These are phyloP conservation scores for Neurospora sp. DNA, from an alignment of 495 filamentous ascomycete genomes.

Conservation along the genomic window DNA sequence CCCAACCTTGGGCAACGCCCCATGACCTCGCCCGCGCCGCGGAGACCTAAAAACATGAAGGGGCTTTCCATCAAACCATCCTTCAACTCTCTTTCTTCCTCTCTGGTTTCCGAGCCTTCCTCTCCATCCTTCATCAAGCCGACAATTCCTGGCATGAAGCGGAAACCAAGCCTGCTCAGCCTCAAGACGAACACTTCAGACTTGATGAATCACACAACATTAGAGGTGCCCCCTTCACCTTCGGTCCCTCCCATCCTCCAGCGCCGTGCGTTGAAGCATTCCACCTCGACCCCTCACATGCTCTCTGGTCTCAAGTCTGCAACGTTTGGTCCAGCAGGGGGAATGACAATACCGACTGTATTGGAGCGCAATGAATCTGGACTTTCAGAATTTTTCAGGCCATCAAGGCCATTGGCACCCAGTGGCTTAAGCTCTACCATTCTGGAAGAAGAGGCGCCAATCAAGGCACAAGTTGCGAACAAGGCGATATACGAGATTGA, in stretches of 20 bases:
- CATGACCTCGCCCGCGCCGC: conserved; percentile 59
- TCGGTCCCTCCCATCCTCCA: conserved; percentile 40
- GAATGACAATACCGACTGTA: conserved; percentile 43
- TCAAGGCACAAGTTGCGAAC: conserved; percentile 49
- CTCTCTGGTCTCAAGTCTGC: conserved; percentile 39
- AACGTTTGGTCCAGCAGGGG: conserved; percentile 41
- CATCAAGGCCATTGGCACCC: conserved; percentile 23
- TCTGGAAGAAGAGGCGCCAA: conserved; percentile 69
- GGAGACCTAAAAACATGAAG: conserved; percentile 82
- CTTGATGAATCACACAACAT: conserved; percentile 27
- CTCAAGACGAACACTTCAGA: conserved; percentile 47
- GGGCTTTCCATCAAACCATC: conserved; percentile 83
- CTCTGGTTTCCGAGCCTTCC: conserved; percentile 57
- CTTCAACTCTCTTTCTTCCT: conserved; percentile 32
- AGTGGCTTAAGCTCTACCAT: conserved; percentile 33
- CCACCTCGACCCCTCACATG: conserved; percentile 46
- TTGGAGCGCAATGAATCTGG: conserved; percentile 39
- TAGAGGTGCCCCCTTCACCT: conserved; percentile 36
- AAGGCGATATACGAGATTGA: conserved; percentile 41
- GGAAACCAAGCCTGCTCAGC: conserved; percentile 71
- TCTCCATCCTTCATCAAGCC: conserved; percentile 77
- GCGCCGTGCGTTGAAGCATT: conserved; percentile 44
- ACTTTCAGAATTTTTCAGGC: conserved; percentile 37
- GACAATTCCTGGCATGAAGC: conserved; percentile 52
- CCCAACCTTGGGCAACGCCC: conserved; percentile 31